Conservation (phyloP, 176 grass and related monocot species). For the Oryza coarctata region DNA sequence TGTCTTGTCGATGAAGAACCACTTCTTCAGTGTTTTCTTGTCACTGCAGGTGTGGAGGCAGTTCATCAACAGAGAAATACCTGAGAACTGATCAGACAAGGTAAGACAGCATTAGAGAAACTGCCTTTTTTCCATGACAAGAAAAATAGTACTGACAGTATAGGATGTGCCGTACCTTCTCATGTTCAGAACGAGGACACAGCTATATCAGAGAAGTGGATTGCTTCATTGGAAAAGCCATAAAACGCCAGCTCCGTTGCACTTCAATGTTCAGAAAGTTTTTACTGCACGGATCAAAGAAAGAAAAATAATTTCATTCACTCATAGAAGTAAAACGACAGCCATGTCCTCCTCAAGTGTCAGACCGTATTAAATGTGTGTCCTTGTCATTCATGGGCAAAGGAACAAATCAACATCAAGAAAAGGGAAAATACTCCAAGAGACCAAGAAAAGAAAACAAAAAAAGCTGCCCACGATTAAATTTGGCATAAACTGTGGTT, state of each 20-base stretch:
- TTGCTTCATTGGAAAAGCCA: conserved; percentile 34
- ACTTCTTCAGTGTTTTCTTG: conserved; percentile 89
- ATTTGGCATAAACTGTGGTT: not conserved
- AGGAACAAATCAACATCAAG: conserved; percentile 1
- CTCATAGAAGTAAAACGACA: not conserved
- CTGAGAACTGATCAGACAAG: conserved; percentile 51
- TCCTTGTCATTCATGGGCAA: not conserved
- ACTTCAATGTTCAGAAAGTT: conserved; percentile 14
- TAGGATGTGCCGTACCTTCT: conserved; percentile 20
- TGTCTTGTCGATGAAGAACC: conserved; percentile 94
- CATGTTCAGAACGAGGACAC: conserved; percentile 42
- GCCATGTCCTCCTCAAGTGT: conserved; percentile 6
- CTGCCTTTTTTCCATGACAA: not conserved
- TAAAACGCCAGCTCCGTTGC: conserved; percentile 23
- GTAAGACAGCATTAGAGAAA: not conserved
- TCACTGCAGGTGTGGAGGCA: conserved; percentile 65
- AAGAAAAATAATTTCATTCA: not conserved
- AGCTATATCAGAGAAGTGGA: conserved; percentile 39
- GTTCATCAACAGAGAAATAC: conserved; percentile 60
- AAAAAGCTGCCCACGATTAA: not conserved
- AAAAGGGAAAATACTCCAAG: not conserved
- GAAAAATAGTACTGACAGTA: not conserved
- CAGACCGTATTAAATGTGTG: conserved; percentile 16
- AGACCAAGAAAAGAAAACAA: not conserved
- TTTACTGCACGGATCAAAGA: conserved; percentile 21